Evolutionary conservation across 805 yeast genomes (phyloP), one percentile per base, ranked within the genome.

Genomic region (Candida khao-thaluensis): DNA sequence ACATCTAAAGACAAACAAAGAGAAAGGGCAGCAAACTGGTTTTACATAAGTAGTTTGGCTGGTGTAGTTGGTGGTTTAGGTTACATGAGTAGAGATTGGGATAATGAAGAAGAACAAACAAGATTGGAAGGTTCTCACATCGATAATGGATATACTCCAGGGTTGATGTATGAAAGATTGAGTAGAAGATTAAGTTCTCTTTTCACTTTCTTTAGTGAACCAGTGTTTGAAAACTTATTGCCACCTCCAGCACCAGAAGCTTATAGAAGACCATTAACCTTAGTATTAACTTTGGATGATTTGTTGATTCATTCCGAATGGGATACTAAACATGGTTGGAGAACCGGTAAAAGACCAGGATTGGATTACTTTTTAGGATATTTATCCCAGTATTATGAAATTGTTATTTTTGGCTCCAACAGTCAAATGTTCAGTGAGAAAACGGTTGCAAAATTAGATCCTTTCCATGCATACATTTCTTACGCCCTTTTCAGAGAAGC

Each of bases 311-410:
- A 93, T 61, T 81, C 95, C 27, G 86, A 84, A 47, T 93, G 99
- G 99, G 77, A 86, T 41, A 79, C 87, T 50, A 80, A 86, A 62
- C 74, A 79, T 58, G 99, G 99, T 39, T 93, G 99, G 99, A 82
- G 93, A 69, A 91, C 97, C 11, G 98, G 96, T 21, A 93, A 93
- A 73, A 87, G 99, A 71, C 98, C 99, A 23, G 99, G 99, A 47
- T 81, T 88, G 45, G 99, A 95, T 64, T 93, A 93, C 71, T 93
- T 93, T 68, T 70, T 93, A 59, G 96, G 95, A 20, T 93, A 93
- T 65, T 71, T 93, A 52, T 85, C 96, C 6, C 95, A 87, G 67
- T 91, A 89, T 71, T 93, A 91, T 65, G 99, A 93, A 69, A 82
- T 93, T 59, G 98, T 93, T 38, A 69, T 95, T 33, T 93, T 93